Evolutionary conservation across 169 alveolate genomes (phyloP).

Genomic region (Cryptosporidium sp.): DNA sequence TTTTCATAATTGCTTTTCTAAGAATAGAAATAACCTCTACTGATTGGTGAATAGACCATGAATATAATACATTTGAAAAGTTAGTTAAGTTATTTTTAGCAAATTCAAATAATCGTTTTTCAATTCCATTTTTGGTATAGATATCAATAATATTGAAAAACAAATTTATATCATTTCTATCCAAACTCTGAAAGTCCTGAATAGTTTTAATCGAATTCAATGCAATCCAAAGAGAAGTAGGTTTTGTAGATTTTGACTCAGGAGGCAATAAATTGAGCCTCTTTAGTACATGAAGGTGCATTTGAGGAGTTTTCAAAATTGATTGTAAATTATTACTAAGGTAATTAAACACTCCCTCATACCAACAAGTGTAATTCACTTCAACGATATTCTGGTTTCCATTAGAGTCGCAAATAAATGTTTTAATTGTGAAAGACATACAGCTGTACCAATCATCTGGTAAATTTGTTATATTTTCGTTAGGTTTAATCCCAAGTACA

Average conservation of each 20-base stretch:
- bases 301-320: conserved; percentile 61
- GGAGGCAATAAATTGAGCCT: conserved; percentile 21
- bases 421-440: conserved; percentile 18
- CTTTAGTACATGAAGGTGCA: conserved; percentile 35
- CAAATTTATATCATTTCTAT: conserved; percentile 16
- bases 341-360: conserved; percentile 48
- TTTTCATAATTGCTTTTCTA: conserved; percentile 3
- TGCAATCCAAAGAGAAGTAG: conserved; percentile 51
- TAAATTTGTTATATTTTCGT: conserved; percentile 24
- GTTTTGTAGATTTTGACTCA: conserved; percentile 15
- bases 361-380: conserved; percentile 61
- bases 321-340: conserved; percentile 7
- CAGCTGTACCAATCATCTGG: conserved; percentile 67
- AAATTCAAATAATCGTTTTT: neutral
- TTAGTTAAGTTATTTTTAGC: neutral
- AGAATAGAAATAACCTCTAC: neutral
- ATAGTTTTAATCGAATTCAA: conserved; percentile 18
- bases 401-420: neutral
- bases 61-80: conserved; percentile 33
- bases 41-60: conserved; percentile 46
- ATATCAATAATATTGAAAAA: conserved; percentile 29
- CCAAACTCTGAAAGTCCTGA: conserved; percentile 1
- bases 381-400: conserved; percentile 6
- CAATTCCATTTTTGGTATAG: conserved; percentile 41
- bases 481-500: conserved; percentile 22